Percentiles rank a stretch among this genome's conserved stretches.
These are phyloP conservation scores for Chamaecyparis obtusa DNA, from an alignment of 75 land plant genomes.

Conservation along the genomic window DNA sequence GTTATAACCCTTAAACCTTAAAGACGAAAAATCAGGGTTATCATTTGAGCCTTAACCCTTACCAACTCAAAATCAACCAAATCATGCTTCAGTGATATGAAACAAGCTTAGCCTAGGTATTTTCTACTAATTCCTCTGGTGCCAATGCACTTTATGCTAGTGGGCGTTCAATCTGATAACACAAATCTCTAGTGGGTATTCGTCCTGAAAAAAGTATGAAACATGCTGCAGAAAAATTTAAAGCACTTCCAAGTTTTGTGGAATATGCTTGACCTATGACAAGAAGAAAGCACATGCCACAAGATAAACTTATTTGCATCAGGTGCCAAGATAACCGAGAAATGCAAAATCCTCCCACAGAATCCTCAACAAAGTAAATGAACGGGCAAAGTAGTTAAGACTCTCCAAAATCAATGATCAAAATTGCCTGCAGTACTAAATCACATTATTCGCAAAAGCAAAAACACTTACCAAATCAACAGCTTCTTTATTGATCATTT, in stretches of 20 bases:
- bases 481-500: constrained; percentile 39
- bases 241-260: background rate
- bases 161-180: background rate
- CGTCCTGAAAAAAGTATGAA: background rate
- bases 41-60: background rate
- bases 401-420: background rate
- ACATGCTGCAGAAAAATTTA: background rate
- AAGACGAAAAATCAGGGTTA: background rate
- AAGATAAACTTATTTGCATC: background rate
- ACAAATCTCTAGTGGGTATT: background rate
- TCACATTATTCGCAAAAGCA: background rate
- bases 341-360: background rate
- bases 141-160: background rate
- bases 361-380: background rate
- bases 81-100: background rate
- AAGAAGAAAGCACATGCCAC: background rate
- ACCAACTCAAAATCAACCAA: background rate
- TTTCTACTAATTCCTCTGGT: background rate
- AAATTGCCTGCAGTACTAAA: background rate
- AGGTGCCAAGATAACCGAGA: background rate
- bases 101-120: background rate
- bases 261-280: background rate
- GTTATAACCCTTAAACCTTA: background rate
- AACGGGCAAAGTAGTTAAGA: background rate
- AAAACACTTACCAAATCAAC: constrained; percentile 34